phyloP scores from a whole-genome alignment of 2,329 filamentous ascomycete genomes.

The Dothideomycetidae sp. region DNA sequence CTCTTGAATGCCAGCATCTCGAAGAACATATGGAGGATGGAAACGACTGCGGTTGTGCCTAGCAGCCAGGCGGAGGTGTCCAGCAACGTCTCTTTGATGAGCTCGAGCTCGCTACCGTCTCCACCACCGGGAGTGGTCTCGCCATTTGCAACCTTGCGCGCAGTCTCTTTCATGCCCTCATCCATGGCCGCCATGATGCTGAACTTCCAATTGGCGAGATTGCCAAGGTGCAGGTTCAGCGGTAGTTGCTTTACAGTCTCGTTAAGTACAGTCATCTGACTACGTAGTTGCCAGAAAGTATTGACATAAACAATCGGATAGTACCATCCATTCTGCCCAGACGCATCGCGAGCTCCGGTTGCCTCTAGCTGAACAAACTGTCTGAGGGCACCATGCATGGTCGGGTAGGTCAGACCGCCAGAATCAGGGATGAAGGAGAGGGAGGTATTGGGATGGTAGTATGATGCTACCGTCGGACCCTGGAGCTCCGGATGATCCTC shows the following conservation, averaged over 20 bases:
- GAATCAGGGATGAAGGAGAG: conserved; percentile 73
- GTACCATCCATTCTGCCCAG: conserved; percentile 87
- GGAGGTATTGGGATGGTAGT: conserved; percentile 91
- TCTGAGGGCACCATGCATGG: conserved; percentile 57
- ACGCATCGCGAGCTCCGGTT: conserved; percentile 66
- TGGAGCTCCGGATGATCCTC: conserved; percentile 40
- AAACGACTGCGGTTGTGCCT: conserved; percentile 68
- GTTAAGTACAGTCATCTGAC: conserved; percentile 84
- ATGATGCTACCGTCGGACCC: conserved; percentile 62
- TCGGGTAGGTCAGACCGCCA: conserved; percentile 52
- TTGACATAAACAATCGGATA: conserved; percentile 83
- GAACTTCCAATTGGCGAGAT: conserved; percentile 80
- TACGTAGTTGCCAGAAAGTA: conserved; percentile 90
- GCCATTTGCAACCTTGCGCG: conserved; percentile 62
- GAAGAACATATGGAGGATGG: conserved; percentile 82
- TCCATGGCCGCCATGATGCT: conserved; percentile 72
- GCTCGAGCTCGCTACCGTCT: conserved; percentile 87
- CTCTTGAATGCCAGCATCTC: conserved; percentile 95
- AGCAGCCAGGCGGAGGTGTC: conserved; percentile 91
- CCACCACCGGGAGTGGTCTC: conserved; percentile 58
- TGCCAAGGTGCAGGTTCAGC: conserved; percentile 69
- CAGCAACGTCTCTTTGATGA: conserved; percentile 89
- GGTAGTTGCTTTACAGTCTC: conserved; percentile 72
- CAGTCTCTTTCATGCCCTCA: conserved; percentile 70
- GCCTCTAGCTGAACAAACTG: conserved; percentile 68